These are phyloP conservation scores for Luvunga scandens DNA, from an alignment of 345 rosid species.

Conservation along the genomic window DNA sequence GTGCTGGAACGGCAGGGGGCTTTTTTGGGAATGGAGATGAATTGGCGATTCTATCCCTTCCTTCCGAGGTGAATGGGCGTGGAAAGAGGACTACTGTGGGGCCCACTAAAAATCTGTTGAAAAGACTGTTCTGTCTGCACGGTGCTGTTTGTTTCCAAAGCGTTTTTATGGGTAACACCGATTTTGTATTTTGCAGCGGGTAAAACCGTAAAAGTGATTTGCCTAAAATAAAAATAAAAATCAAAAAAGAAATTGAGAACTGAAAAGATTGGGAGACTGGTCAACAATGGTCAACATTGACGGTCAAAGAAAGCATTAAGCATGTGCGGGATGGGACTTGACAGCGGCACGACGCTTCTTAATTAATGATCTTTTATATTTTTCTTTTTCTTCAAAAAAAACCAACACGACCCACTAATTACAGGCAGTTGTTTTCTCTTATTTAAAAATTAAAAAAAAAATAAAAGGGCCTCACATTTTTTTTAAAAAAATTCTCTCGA, in stretches of 20 bases:
- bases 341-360: background rate
- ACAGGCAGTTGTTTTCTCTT: background rate
- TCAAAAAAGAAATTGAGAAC: background rate
- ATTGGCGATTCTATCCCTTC: background rate
- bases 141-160: background rate
- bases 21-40: background rate
- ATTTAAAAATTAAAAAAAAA: too few species aligned
- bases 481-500: background rate
- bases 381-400: background rate
- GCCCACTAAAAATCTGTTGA: background rate
- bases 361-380: background rate
- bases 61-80: too few species aligned
- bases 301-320: conserved; percentile 1
- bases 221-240: background rate
- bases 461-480: background rate
- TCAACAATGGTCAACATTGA: background rate
- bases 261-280: background rate
- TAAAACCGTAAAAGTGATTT: too few species aligned
- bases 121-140: conserved; percentile 4
- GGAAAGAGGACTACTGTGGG: too few species aligned
- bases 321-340: background rate
- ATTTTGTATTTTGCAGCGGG: too few species aligned
- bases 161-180: background rate
- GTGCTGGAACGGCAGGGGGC: too few species aligned
- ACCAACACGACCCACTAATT: background rate